Conservation (phyloP, 2,329 filamentous ascomycete genomes). For the Macrophomina pseudophaseolina region DNA sequence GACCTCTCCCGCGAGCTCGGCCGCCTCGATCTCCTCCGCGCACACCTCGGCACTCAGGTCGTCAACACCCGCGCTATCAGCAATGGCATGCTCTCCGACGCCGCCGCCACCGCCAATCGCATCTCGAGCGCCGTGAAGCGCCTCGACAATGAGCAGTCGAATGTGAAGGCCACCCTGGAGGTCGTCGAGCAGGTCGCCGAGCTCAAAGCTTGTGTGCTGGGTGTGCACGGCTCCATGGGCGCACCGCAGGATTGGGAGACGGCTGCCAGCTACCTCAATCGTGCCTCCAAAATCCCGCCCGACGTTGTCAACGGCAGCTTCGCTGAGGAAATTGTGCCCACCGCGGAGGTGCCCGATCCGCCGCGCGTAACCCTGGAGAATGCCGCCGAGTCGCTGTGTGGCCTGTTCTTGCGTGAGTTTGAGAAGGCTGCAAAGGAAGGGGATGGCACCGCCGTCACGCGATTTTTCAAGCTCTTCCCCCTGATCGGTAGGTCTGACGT, state of each 20-base stretch:
- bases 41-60: slow-evolving; percentile 84
- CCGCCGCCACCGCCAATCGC: slow-evolving; percentile 81
- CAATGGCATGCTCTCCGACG: slow-evolving; percentile 87
- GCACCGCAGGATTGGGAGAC: slow-evolving; percentile 99
- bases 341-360: slow-evolving; percentile 90
- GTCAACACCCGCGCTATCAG: slow-evolving; percentile 82
- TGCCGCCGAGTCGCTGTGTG: slow-evolving; percentile 87
- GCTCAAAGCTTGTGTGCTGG: slow-evolving; percentile 93
- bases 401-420: slow-evolving; percentile 90
- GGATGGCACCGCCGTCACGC: slow-evolving; percentile 87
- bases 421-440: slow-evolving; percentile 85
- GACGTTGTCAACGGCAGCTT: slow-evolving; percentile 83
- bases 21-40: slow-evolving; percentile 86
- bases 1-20: slow-evolving; percentile 86
- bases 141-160: slow-evolving; percentile 87
- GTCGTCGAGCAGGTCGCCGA: slow-evolving; percentile 97
- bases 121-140: slow-evolving; percentile 86
- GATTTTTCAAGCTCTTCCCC: slow-evolving; percentile 98
- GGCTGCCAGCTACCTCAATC: slow-evolving; percentile 84
- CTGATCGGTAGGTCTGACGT: slow-evolving; percentile 88
- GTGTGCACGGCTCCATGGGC: slow-evolving; percentile 94
- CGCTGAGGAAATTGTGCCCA: slow-evolving; percentile 90
- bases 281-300: slow-evolving; percentile 79
- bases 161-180: slow-evolving; percentile 85
- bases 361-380: slow-evolving; percentile 85